These are phyloP conservation scores for Colletotrichum incanum DNA, from an alignment of 2,329 filamentous ascomycete species.

Conservation along the genomic window DNA sequence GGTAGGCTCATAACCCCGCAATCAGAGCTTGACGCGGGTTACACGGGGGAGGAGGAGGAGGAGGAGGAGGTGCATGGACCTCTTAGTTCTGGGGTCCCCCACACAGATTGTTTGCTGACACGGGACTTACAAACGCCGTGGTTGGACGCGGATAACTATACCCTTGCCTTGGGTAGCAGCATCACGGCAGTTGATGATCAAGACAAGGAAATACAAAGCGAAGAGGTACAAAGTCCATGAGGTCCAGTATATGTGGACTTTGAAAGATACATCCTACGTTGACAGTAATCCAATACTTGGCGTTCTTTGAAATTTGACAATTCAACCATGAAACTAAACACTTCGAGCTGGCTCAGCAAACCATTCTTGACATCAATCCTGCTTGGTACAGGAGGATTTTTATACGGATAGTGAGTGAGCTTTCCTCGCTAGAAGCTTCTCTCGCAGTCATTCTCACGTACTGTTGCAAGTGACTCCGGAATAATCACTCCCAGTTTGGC, in stretches of 20 bases:
- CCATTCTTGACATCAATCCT: conserved; percentile 57
- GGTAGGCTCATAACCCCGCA: conserved; percentile 21
- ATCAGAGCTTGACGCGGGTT: conserved; percentile 8
- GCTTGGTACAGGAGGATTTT: conserved; percentile 58
- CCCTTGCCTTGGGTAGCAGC: not conserved
- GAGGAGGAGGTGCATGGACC: conserved; percentile 10
- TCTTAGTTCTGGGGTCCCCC: conserved; percentile 6
- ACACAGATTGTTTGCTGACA: conserved; percentile 16
- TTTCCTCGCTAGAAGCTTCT: not conserved
- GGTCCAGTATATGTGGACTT: not conserved
- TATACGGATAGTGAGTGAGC: conserved; percentile 56
- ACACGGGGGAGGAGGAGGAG: conserved; percentile 35
- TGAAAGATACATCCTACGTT: accelerated
- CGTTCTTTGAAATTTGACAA: not conserved
- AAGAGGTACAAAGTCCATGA: conserved; percentile 2
- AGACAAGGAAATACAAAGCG: not conserved
- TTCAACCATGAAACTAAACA: conserved; percentile 33
- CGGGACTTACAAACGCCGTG: conserved; percentile 18
- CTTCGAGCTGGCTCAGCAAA: conserved; percentile 52
- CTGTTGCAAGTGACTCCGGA: conserved; percentile 55
- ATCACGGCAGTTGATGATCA: not conserved
- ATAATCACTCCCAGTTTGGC: conserved; percentile 60
- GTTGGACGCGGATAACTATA: conserved; percentile 27
- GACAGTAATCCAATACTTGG: not conserved
- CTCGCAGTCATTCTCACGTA: not conserved